Evolutionary conservation across 352 stramenopile species (phyloP).

Genomic region (Phytophthora quininea): DNA sequence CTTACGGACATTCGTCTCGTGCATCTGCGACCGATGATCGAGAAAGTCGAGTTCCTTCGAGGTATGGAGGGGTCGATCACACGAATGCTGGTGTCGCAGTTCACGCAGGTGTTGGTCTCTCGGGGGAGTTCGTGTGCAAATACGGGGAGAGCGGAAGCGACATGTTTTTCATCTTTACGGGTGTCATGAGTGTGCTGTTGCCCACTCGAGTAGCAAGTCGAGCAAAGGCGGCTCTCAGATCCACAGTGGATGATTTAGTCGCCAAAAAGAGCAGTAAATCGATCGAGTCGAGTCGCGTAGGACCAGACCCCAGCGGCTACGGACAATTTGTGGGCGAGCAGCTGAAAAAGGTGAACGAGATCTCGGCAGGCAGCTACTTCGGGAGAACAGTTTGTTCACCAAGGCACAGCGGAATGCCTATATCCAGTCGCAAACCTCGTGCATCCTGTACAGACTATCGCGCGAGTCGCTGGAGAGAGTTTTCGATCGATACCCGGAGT

Average conservation of each 20-base stretch:
- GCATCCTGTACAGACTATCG: constrained; percentile 71
- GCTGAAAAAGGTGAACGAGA: constrained; percentile 54
- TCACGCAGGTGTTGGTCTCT: constrained; percentile 63
- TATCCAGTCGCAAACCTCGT: constrained; percentile 60
- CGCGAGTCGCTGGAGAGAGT: constrained; percentile 67
- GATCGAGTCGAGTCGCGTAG: constrained; percentile 17
- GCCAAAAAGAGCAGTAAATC: constrained; percentile 22
- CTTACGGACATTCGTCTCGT: constrained; percentile 73
- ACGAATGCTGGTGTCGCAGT: constrained; percentile 72
- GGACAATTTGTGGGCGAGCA: background rate
- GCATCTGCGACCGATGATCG: constrained; percentile 70
- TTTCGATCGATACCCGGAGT: constrained; percentile 68
- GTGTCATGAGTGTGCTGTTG: constrained; percentile 53
- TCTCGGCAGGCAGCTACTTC: constrained; percentile 65
- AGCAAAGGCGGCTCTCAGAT: constrained; percentile 34
- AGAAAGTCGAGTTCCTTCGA: constrained; percentile 71
- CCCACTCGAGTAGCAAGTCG: constrained; percentile 32
- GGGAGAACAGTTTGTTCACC: constrained; percentile 68
- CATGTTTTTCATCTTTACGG: constrained; percentile 81
- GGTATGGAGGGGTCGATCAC: constrained; percentile 64
- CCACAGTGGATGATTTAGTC: no score
- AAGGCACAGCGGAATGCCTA: constrained; percentile 57
- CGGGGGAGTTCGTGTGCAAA: constrained; percentile 62
- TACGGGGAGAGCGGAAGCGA: constrained; percentile 61
- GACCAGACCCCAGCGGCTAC: constrained; percentile 32